These are phyloP conservation scores for Neoboletus magnificus DNA, from an alignment of 768 basidiomycete species.

Conservation along the genomic window DNA sequence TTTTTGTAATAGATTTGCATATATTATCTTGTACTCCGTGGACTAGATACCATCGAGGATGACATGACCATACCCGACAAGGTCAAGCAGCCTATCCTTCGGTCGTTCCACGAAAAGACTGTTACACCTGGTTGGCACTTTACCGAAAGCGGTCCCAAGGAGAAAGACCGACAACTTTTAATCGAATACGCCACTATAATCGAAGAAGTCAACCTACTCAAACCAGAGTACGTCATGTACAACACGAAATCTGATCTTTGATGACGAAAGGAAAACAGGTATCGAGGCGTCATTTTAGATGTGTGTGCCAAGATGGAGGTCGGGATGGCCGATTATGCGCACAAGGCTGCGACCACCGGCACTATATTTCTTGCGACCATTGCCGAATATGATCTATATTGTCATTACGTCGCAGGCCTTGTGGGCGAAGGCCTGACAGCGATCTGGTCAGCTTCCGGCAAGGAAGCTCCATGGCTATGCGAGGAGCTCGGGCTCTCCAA, in stretches of 20 bases:
- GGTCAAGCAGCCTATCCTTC: constrained; percentile 81
- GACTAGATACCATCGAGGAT: constrained; percentile 96
- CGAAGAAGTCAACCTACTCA: constrained; percentile 71
- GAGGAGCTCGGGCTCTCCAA: constrained; percentile 86
- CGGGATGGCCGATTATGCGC: constrained; percentile 96
- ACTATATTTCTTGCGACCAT: constrained; percentile 69
- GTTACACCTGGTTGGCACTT: constrained; percentile 86
- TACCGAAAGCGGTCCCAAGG: constrained; percentile 73
- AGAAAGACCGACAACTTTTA: constrained; percentile 84
- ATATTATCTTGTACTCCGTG: constrained; percentile 93
- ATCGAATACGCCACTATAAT: constrained; percentile 80
- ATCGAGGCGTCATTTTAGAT: constrained; percentile 76
- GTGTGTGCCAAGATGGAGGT: constrained; percentile 83
- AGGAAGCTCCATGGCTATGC: constrained; percentile 71
- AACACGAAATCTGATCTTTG: not conserved
- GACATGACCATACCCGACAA: constrained; percentile 93
- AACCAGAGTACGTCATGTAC: constrained; percentile 47
- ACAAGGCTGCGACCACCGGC: constrained; percentile 71
- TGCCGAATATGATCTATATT: constrained; percentile 93
- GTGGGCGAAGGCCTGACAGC: constrained; percentile 94
- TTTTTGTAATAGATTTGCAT: constrained; percentile 69
- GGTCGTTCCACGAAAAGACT: constrained; percentile 76
- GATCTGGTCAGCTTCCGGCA: constrained; percentile 80
- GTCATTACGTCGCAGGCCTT: constrained; percentile 96
- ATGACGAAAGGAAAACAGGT: constrained; percentile 39